Conservation (phyloP, 805 yeast species). For the Lachancea quebecensis region DNA sequence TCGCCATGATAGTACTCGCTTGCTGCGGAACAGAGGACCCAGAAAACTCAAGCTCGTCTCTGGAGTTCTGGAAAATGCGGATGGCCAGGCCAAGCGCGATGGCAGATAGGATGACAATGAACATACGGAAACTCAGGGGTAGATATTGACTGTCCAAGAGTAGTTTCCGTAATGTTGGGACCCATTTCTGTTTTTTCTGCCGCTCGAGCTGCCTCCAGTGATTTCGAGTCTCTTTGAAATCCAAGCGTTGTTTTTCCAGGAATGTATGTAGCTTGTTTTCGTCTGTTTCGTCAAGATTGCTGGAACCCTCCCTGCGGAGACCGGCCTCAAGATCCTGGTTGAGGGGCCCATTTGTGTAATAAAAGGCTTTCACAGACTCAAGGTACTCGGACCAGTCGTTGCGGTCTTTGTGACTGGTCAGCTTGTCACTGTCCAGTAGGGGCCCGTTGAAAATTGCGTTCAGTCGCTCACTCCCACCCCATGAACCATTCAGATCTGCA, state of each 20-base stretch:
- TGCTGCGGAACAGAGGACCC: constrained; percentile 48
- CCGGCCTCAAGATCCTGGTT: constrained; percentile 5
- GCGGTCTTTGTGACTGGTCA: constrained; percentile 26
- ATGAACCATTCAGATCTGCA: constrained; percentile 43
- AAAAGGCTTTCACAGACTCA: constrained; percentile 23
- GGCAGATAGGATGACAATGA: constrained; percentile 51
- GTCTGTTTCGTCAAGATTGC: constrained; percentile 6
- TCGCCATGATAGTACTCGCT: constrained; percentile 89
- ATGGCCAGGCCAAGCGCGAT: constrained; percentile 69
- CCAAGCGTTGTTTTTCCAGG: constrained; percentile 9
- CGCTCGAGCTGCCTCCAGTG: constrained; percentile 32
- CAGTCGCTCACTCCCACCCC: constrained; percentile 70
- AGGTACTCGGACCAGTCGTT: constrained; percentile 28
- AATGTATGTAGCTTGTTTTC: constrained; percentile 9
- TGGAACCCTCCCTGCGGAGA: constrained; percentile 3
- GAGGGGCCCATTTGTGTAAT: constrained; percentile 12
- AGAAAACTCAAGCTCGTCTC: constrained; percentile 11
- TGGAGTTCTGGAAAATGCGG: constrained; percentile 42
- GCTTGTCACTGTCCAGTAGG: constrained; percentile 19
- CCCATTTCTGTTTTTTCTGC: constrained; percentile 56
- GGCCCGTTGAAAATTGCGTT: constrained; percentile 40
- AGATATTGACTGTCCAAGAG: constrained; percentile 71
- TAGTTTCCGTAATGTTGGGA: constrained; percentile 51
- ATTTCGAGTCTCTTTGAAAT: constrained; percentile 23
- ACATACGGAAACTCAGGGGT: constrained; percentile 66